phyloP scores from a whole-genome alignment of 2,329 filamentous ascomycete genomes.

The Boeremia lycopersici region DNA sequence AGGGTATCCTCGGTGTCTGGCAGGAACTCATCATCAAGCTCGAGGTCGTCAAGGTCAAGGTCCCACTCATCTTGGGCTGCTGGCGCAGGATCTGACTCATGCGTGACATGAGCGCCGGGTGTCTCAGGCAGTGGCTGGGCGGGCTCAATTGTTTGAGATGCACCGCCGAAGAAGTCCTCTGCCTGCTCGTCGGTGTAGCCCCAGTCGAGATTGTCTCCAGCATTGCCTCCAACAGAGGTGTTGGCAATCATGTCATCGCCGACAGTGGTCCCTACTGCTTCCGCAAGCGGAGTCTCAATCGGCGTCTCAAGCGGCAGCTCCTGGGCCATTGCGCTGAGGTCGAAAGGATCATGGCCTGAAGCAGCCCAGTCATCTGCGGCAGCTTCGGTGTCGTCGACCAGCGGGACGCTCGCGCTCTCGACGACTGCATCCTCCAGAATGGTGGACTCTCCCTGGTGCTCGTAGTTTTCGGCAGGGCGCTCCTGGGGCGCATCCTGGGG shows the following conservation, averaged over 20 bases:
- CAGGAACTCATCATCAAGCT: slow-evolving; percentile 75
- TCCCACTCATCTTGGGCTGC: slow-evolving; percentile 73
- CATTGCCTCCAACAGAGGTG: slow-evolving; percentile 37
- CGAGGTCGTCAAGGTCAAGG: slow-evolving; percentile 82
- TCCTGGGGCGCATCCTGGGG: slow-evolving; percentile 17
- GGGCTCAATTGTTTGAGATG: slow-evolving; percentile 24
- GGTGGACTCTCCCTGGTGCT: slow-evolving; percentile 54
- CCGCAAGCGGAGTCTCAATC: slow-evolving; percentile 28
- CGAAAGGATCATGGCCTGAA: slow-evolving; percentile 39
- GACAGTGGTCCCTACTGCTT: slow-evolving; percentile 40
- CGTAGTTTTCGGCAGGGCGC: slow-evolving; percentile 48
- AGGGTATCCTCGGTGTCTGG: slow-evolving; percentile 60
- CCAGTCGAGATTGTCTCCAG: slow-evolving; percentile 43
- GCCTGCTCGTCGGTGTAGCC: slow-evolving; percentile 41
- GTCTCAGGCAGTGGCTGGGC: slow-evolving; percentile 23
- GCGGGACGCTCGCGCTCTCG: slow-evolving; percentile 49
- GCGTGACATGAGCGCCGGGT: slow-evolving; percentile 29
- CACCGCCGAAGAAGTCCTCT: slow-evolving; percentile 34
- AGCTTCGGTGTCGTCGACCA: slow-evolving; percentile 51
- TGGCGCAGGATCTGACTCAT: slow-evolving; percentile 20
- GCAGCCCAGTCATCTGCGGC: slow-evolving; percentile 41
- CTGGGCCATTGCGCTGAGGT: slow-evolving; percentile 35
- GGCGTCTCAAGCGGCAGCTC: slow-evolving; percentile 31
- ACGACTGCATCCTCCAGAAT: slow-evolving; percentile 54
- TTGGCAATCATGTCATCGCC: slow-evolving; percentile 41